These are phyloP conservation scores for Prunella vulgaris DNA, from an alignment of 257 asterid genomes.

Conservation along the genomic window DNA sequence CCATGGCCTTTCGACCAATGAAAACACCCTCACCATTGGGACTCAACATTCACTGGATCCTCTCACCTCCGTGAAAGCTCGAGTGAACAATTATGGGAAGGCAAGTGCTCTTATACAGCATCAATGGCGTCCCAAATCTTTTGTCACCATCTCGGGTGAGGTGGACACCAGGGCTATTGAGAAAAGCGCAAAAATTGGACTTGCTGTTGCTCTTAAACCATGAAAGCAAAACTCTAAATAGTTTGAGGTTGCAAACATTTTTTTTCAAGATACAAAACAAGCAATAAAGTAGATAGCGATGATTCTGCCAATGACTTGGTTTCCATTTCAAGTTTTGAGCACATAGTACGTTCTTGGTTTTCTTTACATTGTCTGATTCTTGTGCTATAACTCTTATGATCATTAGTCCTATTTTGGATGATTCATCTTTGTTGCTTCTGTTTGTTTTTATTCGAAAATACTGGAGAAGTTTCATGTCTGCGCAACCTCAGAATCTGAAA, in stretches of 20 bases:
- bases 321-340: slow-evolving; percentile 10
- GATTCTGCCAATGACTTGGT: slow-evolving; percentile 17
- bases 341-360: background rate
- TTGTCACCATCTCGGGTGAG: slow-evolving; percentile 89
- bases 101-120: slow-evolving; percentile 93
- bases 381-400: background rate
- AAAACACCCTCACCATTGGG: slow-evolving; percentile 76
- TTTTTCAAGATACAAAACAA: slow-evolving; percentile 20
- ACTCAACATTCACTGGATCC: slow-evolving; percentile 85
- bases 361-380: background rate
- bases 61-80: slow-evolving; percentile 74
- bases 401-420: background rate
- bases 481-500: background rate
- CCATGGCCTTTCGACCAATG: slow-evolving; percentile 80
- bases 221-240: slow-evolving; percentile 30
- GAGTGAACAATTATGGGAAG: slow-evolving; percentile 75
- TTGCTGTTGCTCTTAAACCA: slow-evolving; percentile 88
- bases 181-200: slow-evolving; percentile 85
- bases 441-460: background rate
- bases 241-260: background rate
- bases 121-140: slow-evolving; percentile 84
- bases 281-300: slow-evolving; percentile 31
- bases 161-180: slow-evolving; percentile 93
- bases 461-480: background rate
- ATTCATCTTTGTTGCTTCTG: background rate